Evolutionary conservation across 768 basidiomycete genomes (phyloP).

Genomic region (Tricholomella constricta): DNA sequence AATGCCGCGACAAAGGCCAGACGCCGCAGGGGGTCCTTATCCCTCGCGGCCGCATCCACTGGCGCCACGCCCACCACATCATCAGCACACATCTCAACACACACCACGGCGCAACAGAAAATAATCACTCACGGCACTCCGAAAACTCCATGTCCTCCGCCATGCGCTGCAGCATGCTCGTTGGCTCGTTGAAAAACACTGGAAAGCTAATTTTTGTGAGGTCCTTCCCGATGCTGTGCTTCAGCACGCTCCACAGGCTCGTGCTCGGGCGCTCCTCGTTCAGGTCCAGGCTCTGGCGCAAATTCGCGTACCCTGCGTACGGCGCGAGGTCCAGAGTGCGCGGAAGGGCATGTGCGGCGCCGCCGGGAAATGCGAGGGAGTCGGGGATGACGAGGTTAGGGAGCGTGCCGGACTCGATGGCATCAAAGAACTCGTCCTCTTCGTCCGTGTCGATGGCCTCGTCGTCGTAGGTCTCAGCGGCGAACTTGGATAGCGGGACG

Average conservation of each 20-base stretch:
- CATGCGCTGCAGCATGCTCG: conserved; percentile 97
- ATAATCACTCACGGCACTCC: conserved; percentile 69
- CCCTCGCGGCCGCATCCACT: conserved; percentile 85
- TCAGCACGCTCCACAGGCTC: conserved; percentile 93
- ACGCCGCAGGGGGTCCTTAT: conserved; percentile 75
- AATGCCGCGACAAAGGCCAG: conserved; percentile 95
- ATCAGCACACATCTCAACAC: conserved; percentile 7
- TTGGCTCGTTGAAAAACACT: conserved; percentile 91
- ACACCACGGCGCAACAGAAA: conserved; percentile 3
- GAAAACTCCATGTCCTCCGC: conserved; percentile 99
- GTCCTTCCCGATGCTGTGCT: conserved; percentile 95
- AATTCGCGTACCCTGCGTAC: conserved; percentile 68
- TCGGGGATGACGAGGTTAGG: conserved; percentile 75
- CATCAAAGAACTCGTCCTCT: conserved; percentile 97
- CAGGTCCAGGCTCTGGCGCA: conserved; percentile 64
- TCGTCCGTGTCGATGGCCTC: conserved; percentile 61
- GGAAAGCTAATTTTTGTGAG: conserved; percentile 95
- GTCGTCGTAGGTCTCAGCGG: conserved; percentile 23
- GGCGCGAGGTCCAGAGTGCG: conserved; percentile 32
- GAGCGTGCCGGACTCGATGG: conserved; percentile 81
- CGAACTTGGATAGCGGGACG: not conserved
- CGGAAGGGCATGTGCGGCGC: conserved; percentile 35
- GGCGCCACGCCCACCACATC: not conserved
- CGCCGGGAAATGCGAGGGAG: conserved; percentile 50
- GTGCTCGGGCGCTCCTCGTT: conserved; percentile 84